These are phyloP conservation scores for Limnanthes douglasii DNA, from an alignment of 345 rosid species.

Conservation along the genomic window DNA sequence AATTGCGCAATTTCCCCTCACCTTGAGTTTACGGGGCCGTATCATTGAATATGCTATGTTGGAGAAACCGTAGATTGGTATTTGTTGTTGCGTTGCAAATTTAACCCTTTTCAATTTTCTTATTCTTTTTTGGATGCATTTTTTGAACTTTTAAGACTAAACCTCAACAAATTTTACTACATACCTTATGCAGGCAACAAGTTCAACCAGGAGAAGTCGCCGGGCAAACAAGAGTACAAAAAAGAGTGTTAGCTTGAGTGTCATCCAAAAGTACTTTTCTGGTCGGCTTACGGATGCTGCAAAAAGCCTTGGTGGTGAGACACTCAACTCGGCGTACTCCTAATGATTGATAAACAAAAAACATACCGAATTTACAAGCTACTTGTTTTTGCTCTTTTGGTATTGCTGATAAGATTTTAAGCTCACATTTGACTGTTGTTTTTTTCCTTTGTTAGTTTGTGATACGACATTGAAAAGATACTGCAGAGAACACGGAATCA, in stretches of 20 bases:
- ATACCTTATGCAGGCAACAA: slow-evolving; percentile 31
- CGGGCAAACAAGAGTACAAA: slow-evolving; percentile 62
- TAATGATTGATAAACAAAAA: too few relatives aligned
- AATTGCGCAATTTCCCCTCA: too few relatives aligned
- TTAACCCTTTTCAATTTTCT: too few relatives aligned
- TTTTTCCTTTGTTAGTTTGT: slow-evolving; percentile 42
- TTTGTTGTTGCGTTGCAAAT: too few relatives aligned
- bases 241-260: slow-evolving; percentile 74
- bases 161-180: too few relatives aligned
- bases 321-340: slow-evolving; percentile 7
- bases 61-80: too few relatives aligned
- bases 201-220: slow-evolving; percentile 29
- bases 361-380: too few relatives aligned
- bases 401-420: slow-evolving; percentile 1
- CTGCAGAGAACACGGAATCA: slow-evolving; percentile 88
- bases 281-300: slow-evolving; percentile 96
- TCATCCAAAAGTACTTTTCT: slow-evolving; percentile 77
- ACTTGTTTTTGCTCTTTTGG: background rate
- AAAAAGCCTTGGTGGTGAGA: slow-evolving; percentile 88
- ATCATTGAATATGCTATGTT: too few relatives aligned
- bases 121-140: too few relatives aligned
- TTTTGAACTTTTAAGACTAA: too few relatives aligned
- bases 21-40: too few relatives aligned
- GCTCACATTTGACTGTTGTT: slow-evolving; percentile 7
- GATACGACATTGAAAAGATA: slow-evolving; percentile 89